Evolutionary conservation across 2,329 filamentous ascomycete species (phyloP).

Genomic region (Arthrocladium fulminans): DNA sequence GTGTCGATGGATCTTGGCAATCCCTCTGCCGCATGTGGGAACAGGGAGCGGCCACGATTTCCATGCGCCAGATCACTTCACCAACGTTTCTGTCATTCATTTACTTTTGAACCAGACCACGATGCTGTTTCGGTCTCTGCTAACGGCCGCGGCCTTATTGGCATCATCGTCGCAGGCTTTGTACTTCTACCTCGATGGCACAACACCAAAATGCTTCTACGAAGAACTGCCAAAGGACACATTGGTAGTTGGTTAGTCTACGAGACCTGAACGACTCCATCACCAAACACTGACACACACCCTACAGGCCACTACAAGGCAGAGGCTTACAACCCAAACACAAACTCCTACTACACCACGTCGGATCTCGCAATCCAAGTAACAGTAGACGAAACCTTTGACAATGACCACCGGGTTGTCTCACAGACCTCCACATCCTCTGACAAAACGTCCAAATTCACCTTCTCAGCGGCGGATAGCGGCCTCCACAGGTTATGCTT

Average conservation of each 20-base stretch:
- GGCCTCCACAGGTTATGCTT: slow-evolving; percentile 96
- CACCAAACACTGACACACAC: not conserved
- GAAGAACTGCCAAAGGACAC: slow-evolving; percentile 98
- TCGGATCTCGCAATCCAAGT: slow-evolving; percentile 75
- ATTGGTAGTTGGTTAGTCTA: slow-evolving; percentile 67
- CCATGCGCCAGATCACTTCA: not conserved
- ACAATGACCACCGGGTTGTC: slow-evolving; percentile 94
- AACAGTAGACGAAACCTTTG: slow-evolving; percentile 90
- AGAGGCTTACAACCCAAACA: slow-evolving; percentile 69
- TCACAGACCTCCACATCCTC: slow-evolving; percentile 59
- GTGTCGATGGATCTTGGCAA: too few species aligned
- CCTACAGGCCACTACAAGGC: slow-evolving; percentile 69
- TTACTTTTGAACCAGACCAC: not conserved
- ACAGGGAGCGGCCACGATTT: not conserved
- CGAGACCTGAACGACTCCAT: not conserved
- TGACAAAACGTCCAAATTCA: slow-evolving; percentile 69
- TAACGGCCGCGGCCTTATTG: slow-evolving; percentile 23
- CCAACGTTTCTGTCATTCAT: not conserved
- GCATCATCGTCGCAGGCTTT: slow-evolving; percentile 65
- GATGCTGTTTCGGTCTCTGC: slow-evolving; percentile 15
- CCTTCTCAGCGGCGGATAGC: slow-evolving; percentile 88
- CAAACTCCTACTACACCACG: slow-evolving; percentile 61
- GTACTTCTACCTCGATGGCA: slow-evolving; percentile 91
- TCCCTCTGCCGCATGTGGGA: not conserved
- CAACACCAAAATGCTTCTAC: slow-evolving; percentile 86